Evolutionary conservation across 331 rosid species (phyloP), one percentile per base, ranked within the genome.

Genomic region (Dryas integrifolia): DNA sequence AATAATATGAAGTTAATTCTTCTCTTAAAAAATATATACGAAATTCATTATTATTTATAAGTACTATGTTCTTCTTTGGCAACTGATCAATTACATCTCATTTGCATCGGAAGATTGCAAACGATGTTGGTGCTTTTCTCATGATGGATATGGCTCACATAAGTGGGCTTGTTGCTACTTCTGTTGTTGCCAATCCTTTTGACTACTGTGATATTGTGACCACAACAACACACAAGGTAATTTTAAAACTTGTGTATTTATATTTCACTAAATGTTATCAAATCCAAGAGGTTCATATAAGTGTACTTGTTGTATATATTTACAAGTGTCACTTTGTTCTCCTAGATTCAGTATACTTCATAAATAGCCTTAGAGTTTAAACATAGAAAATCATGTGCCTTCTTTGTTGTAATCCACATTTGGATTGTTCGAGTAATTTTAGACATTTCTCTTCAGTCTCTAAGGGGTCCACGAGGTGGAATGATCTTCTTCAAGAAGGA

Each of bases 131-230:
- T 61, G 98, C 98, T 65, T 94, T 94, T 77, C 96, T 94, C 48
- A 86, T 94, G 98, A 94, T 94, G 98, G 98, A 91, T 81, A 94
- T 94, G 98, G 98, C 97, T 79, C 98, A 89, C 84, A 91, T 91
- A 56, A 94, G 98, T 76, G 98, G 98, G 65, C 97, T 95, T 80
- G 90, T 95, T 69, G 96, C 99, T 82, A 96, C 99, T 35, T 87
- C 93, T 63, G 99, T 92, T 62, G 86, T 95, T 71, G 85, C 93
- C 41, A 76, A 85, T 82, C 99, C 99, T 52, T 95, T 95, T 78
- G 96, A 95, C 40, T 95, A 75, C 67, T 88, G 96, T 77, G 96
- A 95, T 77, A 88, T 95, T 58, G 97, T 95, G 85, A 95, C 97
- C 46, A 94, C 98, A 47, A 94, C 98, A 53, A 94, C 98, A 45